phyloP scores from a whole-genome alignment of 257 asterid genomes.

The Pogostemon cablin region DNA sequence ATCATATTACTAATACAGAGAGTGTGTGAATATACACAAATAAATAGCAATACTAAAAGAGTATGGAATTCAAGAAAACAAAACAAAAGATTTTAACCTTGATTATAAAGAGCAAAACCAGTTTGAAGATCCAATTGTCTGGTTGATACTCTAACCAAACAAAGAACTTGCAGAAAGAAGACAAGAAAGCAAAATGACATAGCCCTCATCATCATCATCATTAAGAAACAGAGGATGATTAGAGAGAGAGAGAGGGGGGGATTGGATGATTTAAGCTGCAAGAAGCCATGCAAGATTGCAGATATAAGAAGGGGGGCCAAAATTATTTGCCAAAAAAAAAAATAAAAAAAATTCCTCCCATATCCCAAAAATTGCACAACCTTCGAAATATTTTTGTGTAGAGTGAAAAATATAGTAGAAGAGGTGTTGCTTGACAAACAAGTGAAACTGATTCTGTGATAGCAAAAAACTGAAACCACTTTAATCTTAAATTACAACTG shows the following conservation, averaged over 20 bases:
- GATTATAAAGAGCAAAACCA: slow-evolving; percentile 30
- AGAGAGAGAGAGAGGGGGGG: slow-evolving; percentile 5
- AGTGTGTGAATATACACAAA: neutral
- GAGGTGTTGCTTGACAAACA: slow-evolving; percentile 52
- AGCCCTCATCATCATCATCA: slow-evolving; percentile 51
- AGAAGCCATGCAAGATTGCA: slow-evolving; percentile 33
- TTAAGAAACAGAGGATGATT: neutral
- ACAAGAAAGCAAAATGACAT: slow-evolving; percentile 32
- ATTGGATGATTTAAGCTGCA: slow-evolving; percentile 17
- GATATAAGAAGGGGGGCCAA: slow-evolving; percentile 36
- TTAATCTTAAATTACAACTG: slow-evolving; percentile 11
- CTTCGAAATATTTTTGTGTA: slow-evolving; percentile 26
- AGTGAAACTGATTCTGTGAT: slow-evolving; percentile 41
- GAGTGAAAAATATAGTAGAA: slow-evolving; percentile 29
- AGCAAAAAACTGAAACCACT: neutral
- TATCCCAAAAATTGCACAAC: slow-evolving; percentile 23
- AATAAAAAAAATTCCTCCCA: slow-evolving; percentile 17
- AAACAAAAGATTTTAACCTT: slow-evolving; percentile 13
- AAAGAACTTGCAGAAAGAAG: slow-evolving; percentile 41
- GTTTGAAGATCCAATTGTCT: slow-evolving; percentile 40
- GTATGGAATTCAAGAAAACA: neutral
- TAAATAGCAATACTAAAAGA: neutral
- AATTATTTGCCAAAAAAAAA: slow-evolving; percentile 8
- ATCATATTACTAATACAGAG: neutral
- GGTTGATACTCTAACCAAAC: slow-evolving; percentile 43